Evolutionary conservation across 2,329 filamentous ascomycete species (phyloP).

Genomic region (Aspergillus sp.): DNA sequence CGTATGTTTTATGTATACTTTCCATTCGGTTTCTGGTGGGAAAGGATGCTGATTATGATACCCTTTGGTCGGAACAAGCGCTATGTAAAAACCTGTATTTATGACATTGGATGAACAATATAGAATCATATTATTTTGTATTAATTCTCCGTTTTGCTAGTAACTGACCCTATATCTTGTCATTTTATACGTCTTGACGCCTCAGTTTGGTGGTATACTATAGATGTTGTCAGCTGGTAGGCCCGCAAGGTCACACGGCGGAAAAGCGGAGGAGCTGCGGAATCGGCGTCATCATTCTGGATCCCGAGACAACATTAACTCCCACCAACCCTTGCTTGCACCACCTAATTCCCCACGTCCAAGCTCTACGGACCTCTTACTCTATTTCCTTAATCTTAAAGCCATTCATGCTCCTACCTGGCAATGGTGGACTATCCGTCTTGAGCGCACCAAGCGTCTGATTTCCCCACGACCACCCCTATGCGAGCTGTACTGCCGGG

Average conservation of each 20-base stretch:
- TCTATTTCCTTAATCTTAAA: not conserved
- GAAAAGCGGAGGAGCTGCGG: slow-evolving; percentile 16
- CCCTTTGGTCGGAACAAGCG: slow-evolving; percentile 9
- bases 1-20: not conserved
- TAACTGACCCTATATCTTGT: not conserved
- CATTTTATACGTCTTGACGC: not conserved
- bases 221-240: not conserved
- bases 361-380: not conserved
- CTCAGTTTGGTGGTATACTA: not conserved
- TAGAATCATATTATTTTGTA: not conserved
- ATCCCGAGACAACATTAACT: not conserved
- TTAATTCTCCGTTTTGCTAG: not conserved
- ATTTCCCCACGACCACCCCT: slow-evolving; percentile 42
- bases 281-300: slow-evolving; percentile 14
- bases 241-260: slow-evolving; percentile 16
- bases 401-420: slow-evolving; percentile 1
- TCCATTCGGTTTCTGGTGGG: not conserved
- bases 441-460: slow-evolving; percentile 28
- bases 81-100: slow-evolving; percentile 4
- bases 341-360: not conserved
- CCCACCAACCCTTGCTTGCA: not conserved
- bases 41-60: slow-evolving; percentile 6
- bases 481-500: slow-evolving; percentile 81
- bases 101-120: slow-evolving; percentile 2
- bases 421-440: slow-evolving; percentile 36